Base-by-base conservation (phyloP, 169 alveolate genomes). In the Plasmodium relictum region DNA sequence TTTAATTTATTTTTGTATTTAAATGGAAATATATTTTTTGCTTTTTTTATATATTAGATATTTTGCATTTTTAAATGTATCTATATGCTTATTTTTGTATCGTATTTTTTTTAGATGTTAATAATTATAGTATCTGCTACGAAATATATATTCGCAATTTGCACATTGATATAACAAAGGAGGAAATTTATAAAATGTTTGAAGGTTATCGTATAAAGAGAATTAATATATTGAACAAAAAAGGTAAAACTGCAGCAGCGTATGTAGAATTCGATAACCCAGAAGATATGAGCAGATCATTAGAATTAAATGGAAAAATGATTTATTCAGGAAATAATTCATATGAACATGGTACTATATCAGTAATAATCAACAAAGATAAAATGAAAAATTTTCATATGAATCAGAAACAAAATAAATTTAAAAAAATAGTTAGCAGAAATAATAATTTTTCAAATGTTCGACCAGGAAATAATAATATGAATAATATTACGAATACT, bases 241-340 rank as follows among this genome's bases (percentile, higher is more conserved):
- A 80, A 12, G 90, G 80, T 0, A 80, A 80, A 50, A 80, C 80
- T 0, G 78, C 90, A 10, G 90, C 90, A 6, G 90, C 90, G 4
- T 80, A 80, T 61, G 80, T 80, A 9, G 90, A 80, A 31, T 80
- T 80, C 48, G 90, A 80, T 56, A 80, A 66, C 39, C 62, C 66
- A 45, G 90, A 80, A 37, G 90, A 80, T 66, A 80, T 80, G 90
- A 80, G 66, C 80, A 65, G 80, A 26, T 80, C 90, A 24, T 71
- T 80, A 59, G 90, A 80, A 31, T 52, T 80, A 20, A 80, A 80
- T 80, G 90, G 80, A 20, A 80, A 41, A 42, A 80, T 80, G 80
- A 50, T 80, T 26, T 66, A 48, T 24, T 66, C 90, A 20, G 90
- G 90, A 65, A 80, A 80, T 66, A 80, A 66, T 58, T 42, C 83